Evolutionary conservation across 1,284 basidiomycete genomes (phyloP).

Genomic region (Trametes versicolor): DNA sequence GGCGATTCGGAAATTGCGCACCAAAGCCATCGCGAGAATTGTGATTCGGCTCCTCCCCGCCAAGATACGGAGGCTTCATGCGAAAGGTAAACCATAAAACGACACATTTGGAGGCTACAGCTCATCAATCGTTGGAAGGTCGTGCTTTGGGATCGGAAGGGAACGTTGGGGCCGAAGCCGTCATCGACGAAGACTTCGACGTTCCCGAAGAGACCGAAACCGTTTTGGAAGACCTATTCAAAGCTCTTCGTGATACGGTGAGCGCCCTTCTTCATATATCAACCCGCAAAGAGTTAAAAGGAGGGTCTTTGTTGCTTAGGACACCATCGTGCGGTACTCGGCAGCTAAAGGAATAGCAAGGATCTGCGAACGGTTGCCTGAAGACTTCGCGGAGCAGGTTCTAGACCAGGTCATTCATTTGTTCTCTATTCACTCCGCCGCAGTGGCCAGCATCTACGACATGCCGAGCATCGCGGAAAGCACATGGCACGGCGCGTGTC

Average conservation of each 20-base stretch:
- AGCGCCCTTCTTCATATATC: conserved; percentile 18
- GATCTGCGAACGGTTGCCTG: conserved; percentile 83
- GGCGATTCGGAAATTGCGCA: conserved; percentile 70
- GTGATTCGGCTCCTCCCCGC: conserved; percentile 72
- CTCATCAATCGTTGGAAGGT: conserved; percentile 21
- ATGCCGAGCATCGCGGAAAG: conserved; percentile 82
- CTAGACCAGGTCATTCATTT: conserved; percentile 78
- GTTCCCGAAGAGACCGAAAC: conserved; percentile 85
- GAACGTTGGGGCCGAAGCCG: background rate
- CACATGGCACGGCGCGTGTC: conserved; percentile 95
- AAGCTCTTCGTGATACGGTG: conserved; percentile 86
- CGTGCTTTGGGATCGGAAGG: conserved; percentile 27
- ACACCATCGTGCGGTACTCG: conserved; percentile 96
- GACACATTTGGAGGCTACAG: background rate
- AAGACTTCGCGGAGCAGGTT: conserved; percentile 81
- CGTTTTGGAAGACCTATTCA: conserved; percentile 80
- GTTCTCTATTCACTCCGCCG: conserved; percentile 74
- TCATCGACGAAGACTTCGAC: conserved; percentile 59
- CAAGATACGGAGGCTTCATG: conserved; percentile 46
- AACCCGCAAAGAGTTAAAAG: background rate
- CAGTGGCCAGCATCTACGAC: conserved; percentile 71
- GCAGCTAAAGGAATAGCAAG: conserved; percentile 94
- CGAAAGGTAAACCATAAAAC: conserved; percentile 49
- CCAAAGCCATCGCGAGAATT: conserved; percentile 72
- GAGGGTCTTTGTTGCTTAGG: conserved; percentile 56